phyloP scores from a whole-genome alignment of 75 land plant genomes.

The Sequoia sempervirens region DNA sequence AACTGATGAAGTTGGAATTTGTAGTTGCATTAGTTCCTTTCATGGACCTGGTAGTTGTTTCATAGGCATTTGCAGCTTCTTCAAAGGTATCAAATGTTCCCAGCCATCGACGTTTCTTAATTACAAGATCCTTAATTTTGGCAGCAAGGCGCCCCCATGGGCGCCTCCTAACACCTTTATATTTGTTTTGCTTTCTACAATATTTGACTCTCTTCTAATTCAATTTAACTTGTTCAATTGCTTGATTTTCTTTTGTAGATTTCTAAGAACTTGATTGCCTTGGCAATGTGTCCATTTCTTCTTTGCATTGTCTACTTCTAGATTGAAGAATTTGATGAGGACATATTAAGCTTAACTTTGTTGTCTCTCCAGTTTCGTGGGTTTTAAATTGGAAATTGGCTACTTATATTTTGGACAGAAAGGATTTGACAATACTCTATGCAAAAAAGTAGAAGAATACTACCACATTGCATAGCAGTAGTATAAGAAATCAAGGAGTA shows the following conservation, averaged over 20 bases:
- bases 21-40: constrained; percentile 52
- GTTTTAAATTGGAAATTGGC: no score
- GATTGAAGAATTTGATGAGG: no score
- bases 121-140: constrained; percentile 52
- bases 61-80: constrained; percentile 55
- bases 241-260: no score
- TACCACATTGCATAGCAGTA: no score
- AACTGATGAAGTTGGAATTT: constrained; percentile 38
- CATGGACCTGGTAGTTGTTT: constrained; percentile 52
- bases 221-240: not conserved
- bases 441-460: no score
- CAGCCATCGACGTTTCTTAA: constrained; percentile 56
- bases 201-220: not conserved
- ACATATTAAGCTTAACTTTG: no score
- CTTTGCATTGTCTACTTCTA: not conserved
- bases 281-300: not conserved
- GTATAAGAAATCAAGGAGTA: no score
- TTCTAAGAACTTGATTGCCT: not conserved
- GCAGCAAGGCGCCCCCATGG: constrained; percentile 73
- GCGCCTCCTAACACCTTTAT: constrained; percentile 61
- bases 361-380: no score
- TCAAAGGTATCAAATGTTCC: constrained; percentile 68
- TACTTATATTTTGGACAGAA: no score
- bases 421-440: no score
- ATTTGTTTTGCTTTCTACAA: constrained; percentile 10